Percentiles rank a stretch among this genome's conserved stretches.
phyloP scores from a whole-genome alignment of 2,329 filamentous ascomycete genomes.

The Epichloe scottii region DNA sequence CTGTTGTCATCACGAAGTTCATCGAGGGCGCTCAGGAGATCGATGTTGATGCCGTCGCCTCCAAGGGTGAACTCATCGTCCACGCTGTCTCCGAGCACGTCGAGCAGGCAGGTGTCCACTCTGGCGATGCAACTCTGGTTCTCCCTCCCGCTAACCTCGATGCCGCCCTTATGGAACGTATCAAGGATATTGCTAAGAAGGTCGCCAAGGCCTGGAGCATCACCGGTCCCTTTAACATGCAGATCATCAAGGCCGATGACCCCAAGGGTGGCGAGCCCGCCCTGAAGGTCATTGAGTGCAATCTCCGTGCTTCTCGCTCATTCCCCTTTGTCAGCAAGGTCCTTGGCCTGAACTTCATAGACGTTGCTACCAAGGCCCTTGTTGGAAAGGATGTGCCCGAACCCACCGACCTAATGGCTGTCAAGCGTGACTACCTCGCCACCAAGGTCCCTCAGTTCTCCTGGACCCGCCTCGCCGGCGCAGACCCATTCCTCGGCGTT shows the following conservation, averaged over 20 bases:
- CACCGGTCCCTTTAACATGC: constrained; percentile 99
- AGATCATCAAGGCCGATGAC: constrained; percentile 87
- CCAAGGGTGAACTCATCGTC: constrained; percentile 71
- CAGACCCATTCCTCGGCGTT: constrained; percentile 93
- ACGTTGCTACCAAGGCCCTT: constrained; percentile 85
- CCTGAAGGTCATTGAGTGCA: constrained; percentile 97
- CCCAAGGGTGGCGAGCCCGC: constrained; percentile 61
- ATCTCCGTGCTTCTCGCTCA: constrained; percentile 89
- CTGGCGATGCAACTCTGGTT: constrained; percentile 88
- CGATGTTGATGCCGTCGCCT: constrained; percentile 87
- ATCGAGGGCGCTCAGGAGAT: constrained; percentile 96
- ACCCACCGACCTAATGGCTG: constrained; percentile 75
- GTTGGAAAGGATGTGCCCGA: constrained; percentile 75
- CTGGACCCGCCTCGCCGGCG: constrained; percentile 94
- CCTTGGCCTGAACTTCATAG: constrained; percentile 91
- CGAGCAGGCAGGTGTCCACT: constrained; percentile 95
- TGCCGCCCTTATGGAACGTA: constrained; percentile 61
- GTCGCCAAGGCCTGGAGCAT: constrained; percentile 96
- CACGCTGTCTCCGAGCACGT: constrained; percentile 94
- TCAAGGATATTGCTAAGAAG: constrained; percentile 93
- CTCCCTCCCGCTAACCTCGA: constrained; percentile 78
- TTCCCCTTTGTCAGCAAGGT: constrained; percentile 99
- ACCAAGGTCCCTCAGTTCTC: constrained; percentile 99
- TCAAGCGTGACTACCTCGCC: constrained; percentile 82
- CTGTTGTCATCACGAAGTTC: constrained; percentile 96